Conservation (phyloP, 2,329 filamentous ascomycete species). For the Hirsutella minnesotensis region DNA sequence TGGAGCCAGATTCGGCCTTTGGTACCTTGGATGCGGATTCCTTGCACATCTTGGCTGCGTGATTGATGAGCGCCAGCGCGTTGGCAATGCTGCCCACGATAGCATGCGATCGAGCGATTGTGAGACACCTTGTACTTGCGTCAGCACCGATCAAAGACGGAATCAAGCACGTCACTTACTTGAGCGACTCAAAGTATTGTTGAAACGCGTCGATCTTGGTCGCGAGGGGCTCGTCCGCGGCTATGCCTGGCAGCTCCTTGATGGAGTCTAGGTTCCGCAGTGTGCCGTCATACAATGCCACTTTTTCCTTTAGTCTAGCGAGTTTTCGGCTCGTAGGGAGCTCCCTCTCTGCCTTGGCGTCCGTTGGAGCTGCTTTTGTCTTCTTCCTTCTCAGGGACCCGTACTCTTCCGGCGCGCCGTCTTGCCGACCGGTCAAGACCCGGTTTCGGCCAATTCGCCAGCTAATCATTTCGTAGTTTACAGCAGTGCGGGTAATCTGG, state of each 20-base stretch:
- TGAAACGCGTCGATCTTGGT: constrained; percentile 67
- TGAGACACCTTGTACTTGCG: constrained; percentile 49
- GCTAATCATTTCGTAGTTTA: constrained; percentile 87
- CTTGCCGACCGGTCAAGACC: constrained; percentile 70
- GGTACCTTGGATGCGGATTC: constrained; percentile 38
- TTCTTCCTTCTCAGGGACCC: constrained; percentile 38
- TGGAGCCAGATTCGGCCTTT: constrained; percentile 15
- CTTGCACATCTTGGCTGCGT: constrained; percentile 52
- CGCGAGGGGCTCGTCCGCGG: constrained; percentile 66
- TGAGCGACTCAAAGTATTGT: constrained; percentile 79
- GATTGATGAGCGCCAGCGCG: constrained; percentile 72
- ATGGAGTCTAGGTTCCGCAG: constrained; percentile 85
- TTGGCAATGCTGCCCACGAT: constrained; percentile 62
- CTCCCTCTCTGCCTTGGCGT: constrained; percentile 38
- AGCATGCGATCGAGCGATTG: constrained; percentile 75
- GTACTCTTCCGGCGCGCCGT: constrained; percentile 54
- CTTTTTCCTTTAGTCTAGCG: constrained; percentile 70
- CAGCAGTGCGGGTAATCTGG: constrained; percentile 82
- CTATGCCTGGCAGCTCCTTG: constrained; percentile 80
- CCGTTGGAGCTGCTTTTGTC: constrained; percentile 18
- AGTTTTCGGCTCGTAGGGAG: constrained; percentile 66
- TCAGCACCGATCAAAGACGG: background rate
- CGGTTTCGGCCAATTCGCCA: constrained; percentile 93
- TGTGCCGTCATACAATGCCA: constrained; percentile 82
- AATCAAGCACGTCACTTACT: constrained; percentile 39